These are phyloP conservation scores for Irineochytrium annulatum DNA, from an alignment of 192 early-diverging fungal species.

Conservation along the genomic window DNA sequence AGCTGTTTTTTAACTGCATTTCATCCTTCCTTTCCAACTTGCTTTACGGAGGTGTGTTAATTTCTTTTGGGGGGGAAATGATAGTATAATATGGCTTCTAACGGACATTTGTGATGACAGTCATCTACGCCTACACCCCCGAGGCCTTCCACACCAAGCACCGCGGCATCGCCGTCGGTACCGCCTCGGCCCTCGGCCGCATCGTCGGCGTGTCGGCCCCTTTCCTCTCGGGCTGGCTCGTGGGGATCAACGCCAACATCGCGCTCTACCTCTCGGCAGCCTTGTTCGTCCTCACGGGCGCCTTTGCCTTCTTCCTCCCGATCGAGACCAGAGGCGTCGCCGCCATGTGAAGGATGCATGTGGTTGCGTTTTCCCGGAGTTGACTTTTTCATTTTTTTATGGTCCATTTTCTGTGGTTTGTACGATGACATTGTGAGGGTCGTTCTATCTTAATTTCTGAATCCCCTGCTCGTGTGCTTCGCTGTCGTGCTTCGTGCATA, in stretches of 20 bases:
- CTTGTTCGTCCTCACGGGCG: constrained; percentile 51
- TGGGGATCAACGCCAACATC: constrained; percentile 52
- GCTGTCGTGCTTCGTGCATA: too few species aligned
- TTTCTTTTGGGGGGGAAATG: too few species aligned
- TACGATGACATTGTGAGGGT: too few species aligned
- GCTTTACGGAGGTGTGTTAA: constrained; percentile 71
- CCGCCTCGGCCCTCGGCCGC: constrained; percentile 69
- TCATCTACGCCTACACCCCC: constrained; percentile 83
- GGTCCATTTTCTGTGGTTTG: too few species aligned
- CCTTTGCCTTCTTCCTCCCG: constrained; percentile 67
- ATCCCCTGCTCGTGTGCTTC: too few species aligned
- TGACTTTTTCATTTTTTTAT: too few species aligned
- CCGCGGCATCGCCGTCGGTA: constrained; percentile 78
- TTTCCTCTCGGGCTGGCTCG: constrained; percentile 62
- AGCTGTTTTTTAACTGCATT: constrained; percentile 56
- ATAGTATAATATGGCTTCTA: too few species aligned
- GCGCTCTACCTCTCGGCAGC: constrained; percentile 65
- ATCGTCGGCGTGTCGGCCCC: constrained; percentile 73
- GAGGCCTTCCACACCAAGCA: constrained; percentile 71
- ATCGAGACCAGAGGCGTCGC: constrained; percentile 57
- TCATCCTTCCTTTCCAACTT: constrained; percentile 56
- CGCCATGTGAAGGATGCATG: constrained; percentile 24
- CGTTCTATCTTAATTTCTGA: too few species aligned
- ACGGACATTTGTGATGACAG: too few species aligned
- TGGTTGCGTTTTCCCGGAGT: too few species aligned